Conservation (phyloP, 1,284 basidiomycete genomes). For the Sanghuangporus sanghuang region DNA sequence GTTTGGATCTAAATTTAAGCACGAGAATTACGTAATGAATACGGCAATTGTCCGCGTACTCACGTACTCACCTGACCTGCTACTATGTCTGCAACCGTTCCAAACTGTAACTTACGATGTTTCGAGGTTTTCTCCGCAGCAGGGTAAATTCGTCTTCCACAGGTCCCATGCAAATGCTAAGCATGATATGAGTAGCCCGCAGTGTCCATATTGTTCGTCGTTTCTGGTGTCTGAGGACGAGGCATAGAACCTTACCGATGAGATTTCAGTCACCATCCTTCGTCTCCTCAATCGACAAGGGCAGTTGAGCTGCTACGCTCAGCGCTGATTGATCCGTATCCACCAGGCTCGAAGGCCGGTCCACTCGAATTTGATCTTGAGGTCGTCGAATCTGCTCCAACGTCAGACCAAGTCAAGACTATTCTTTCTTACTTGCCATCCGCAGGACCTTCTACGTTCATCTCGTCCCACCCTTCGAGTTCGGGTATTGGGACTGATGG, state of each 20-base stretch:
- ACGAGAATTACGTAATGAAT: no score
- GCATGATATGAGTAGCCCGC: neutral
- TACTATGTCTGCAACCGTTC: neutral
- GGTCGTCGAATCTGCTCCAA: slow-evolving; percentile 57
- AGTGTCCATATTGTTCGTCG: slow-evolving; percentile 17
- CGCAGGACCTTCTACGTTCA: slow-evolving; percentile 31
- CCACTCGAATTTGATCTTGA: slow-evolving; percentile 68
- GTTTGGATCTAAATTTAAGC: no score
- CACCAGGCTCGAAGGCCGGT: slow-evolving; percentile 38
- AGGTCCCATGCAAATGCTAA: neutral
- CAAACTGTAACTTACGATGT: slow-evolving; percentile 1
- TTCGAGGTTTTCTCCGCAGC: slow-evolving; percentile 16
- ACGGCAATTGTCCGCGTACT: no score
- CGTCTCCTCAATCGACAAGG: slow-evolving; percentile 56
- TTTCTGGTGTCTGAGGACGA: neutral
- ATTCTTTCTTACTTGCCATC: slow-evolving; percentile 57
- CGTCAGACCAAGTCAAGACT: slow-evolving; percentile 57
- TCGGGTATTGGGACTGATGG: slow-evolving; percentile 26
- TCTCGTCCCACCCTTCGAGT: slow-evolving; percentile 52
- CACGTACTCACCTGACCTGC: no score
- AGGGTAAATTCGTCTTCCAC: slow-evolving; percentile 2
- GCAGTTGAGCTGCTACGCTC: slow-evolving; percentile 54
- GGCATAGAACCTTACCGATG: neutral
- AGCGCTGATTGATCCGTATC: slow-evolving; percentile 55
- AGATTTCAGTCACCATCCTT: slow-evolving; percentile 51